Conservation (phyloP, 2,329 filamentous ascomycete genomes). For the Phialophora verrucosa region DNA sequence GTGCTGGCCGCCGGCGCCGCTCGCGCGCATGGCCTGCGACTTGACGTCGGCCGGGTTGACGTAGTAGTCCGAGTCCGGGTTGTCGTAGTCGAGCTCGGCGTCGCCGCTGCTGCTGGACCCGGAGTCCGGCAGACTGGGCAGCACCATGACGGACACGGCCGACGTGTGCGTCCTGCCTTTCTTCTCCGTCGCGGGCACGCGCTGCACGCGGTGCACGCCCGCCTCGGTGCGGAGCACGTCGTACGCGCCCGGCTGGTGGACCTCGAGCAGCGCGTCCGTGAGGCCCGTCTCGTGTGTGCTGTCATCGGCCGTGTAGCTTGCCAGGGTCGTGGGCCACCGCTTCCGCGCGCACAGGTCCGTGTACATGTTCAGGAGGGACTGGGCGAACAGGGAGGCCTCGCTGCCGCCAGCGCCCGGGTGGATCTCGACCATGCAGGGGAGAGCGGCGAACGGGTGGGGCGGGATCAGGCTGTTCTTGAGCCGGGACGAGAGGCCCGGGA, state of each 20-base stretch:
- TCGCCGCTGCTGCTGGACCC: constrained; percentile 48
- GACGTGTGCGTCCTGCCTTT: constrained; percentile 93
- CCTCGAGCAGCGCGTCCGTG: constrained; percentile 85
- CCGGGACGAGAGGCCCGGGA: constrained; percentile 67
- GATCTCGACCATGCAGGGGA: constrained; percentile 91
- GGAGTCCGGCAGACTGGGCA: constrained; percentile 75
- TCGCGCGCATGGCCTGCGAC: constrained; percentile 86
- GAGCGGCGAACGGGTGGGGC: constrained; percentile 83
- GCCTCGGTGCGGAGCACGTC: constrained; percentile 82
- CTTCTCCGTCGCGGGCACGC: constrained; percentile 87
- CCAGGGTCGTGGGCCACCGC: constrained; percentile 68
- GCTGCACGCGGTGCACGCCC: constrained; percentile 93
- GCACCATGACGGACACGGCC: constrained; percentile 87
- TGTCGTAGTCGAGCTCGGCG: constrained; percentile 68
- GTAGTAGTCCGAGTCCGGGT: constrained; percentile 91
- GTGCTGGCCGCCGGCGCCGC: constrained; percentile 93
- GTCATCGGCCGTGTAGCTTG: constrained; percentile 83
- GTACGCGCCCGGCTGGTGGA: constrained; percentile 78
- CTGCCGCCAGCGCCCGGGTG: constrained; percentile 89
- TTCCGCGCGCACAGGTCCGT: constrained; percentile 73
- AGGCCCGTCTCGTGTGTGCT: constrained; percentile 64
- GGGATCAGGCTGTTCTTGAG: constrained; percentile 82
- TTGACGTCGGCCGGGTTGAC: constrained; percentile 82
- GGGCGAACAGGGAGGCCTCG: constrained; percentile 89
- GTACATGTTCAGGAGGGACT: constrained; percentile 90